Evolutionary conservation across 1,284 basidiomycete genomes (phyloP).

Genomic region (Cryptococcus jaspeensis): DNA sequence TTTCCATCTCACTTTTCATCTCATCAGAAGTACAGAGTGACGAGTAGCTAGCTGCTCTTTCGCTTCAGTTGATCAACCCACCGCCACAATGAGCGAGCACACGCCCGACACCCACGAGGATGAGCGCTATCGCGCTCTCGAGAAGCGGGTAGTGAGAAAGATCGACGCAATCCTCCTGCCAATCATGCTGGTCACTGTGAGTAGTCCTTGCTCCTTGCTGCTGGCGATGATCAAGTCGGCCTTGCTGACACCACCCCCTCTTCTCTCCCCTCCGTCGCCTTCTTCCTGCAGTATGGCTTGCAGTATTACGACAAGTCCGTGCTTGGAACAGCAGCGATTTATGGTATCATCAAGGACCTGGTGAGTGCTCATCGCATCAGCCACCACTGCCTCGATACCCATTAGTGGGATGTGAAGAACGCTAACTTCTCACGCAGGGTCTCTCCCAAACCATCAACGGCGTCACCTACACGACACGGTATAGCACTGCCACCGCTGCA

Average conservation of each 20-base stretch:
- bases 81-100: constrained; percentile 1
- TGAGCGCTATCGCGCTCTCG: constrained; percentile 8
- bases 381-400: background rate
- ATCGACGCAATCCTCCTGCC: constrained; percentile 46
- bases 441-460: constrained; percentile 43
- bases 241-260: too few relatives aligned
- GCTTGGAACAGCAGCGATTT: constrained; percentile 54
- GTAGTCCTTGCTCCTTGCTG: too few relatives aligned
- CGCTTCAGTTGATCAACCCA: too few relatives aligned
- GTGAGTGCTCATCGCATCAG: too few relatives aligned
- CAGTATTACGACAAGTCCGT: constrained; percentile 56
- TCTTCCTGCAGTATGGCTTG: background rate
- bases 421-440: constrained; percentile 15
- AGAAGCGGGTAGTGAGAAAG: constrained; percentile 30
- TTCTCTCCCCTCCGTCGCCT: too few relatives aligned
- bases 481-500: constrained; percentile 47
- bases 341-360: constrained; percentile 55
- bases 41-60: too few relatives aligned
- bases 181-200: constrained; percentile 50
- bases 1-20: too few relatives aligned
- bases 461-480: constrained; percentile 43
- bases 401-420: too few relatives aligned
- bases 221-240: too few relatives aligned
- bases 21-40: too few relatives aligned
- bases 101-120: background rate